These are phyloP conservation scores for Tulasnella sp. DNA, from an alignment of 768 basidiomycete species.

Conservation along the genomic window DNA sequence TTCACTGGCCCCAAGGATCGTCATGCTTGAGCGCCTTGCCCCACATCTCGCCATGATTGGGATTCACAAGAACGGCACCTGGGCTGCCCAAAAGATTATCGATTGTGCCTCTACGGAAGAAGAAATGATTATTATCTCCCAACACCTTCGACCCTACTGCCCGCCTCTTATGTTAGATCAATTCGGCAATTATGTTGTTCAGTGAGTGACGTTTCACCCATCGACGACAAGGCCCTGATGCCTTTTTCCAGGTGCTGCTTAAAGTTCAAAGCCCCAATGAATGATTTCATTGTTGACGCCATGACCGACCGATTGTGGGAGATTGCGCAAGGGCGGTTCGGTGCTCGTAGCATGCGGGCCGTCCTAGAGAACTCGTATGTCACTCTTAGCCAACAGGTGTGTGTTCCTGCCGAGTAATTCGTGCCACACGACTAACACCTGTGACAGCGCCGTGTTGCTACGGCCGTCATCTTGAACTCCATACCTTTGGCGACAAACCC, in stretches of 20 bases:
- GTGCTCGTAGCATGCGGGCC: conserved; percentile 94
- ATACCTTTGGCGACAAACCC: conserved; percentile 96
- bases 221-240: not conserved
- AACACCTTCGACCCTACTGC: conserved; percentile 78
- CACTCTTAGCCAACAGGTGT: conserved; percentile 65
- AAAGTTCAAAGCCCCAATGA: conserved; percentile 76
- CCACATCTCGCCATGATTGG: conserved; percentile 96
- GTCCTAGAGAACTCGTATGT: conserved; percentile 88
- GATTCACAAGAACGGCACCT: conserved; percentile 98
- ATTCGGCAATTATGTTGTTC: conserved; percentile 86
- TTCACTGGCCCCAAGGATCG: conserved; percentile 59
- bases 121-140: conserved; percentile 72
- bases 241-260: conserved; percentile 67
- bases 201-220: conserved; percentile 41
- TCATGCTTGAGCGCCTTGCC: conserved; percentile 86
- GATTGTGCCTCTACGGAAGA: conserved; percentile 84
- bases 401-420: conserved; percentile 1
- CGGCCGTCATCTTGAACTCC: conserved; percentile 89
- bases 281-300: conserved; percentile 95
- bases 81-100: conserved; percentile 99
- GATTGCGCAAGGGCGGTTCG: conserved; percentile 93
- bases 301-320: conserved; percentile 99
- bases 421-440: not conserved
- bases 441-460: conserved; percentile 70
- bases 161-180: conserved; percentile 91